phyloP scores from a whole-genome alignment of 768 basidiomycete species.

The Mycena venus region DNA sequence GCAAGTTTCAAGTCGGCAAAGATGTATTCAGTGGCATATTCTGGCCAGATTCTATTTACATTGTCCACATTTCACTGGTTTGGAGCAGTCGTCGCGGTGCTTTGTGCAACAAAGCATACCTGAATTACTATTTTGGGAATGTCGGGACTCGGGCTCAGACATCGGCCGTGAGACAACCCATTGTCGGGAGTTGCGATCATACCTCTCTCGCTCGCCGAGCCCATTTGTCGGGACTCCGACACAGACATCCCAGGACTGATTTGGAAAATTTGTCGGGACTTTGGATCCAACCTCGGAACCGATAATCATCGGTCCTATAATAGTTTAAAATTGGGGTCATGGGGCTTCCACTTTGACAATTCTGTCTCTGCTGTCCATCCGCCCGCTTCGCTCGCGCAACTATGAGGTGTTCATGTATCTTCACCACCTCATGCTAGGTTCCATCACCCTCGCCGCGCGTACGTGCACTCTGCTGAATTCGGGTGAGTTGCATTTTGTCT shows the following conservation, averaged over 20 bases:
- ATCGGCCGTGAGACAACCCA: not conserved
- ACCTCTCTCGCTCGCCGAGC: not conserved
- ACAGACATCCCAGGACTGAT: not conserved
- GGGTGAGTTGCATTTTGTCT: slow-evolving; percentile 11
- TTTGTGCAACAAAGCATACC: too few relatives aligned
- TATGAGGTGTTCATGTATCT: slow-evolving; percentile 58
- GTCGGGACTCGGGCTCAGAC: not conserved
- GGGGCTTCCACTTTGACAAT: slow-evolving; percentile 48
- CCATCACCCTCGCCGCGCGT: slow-evolving; percentile 45
- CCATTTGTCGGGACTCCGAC: not conserved
- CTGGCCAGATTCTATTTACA: too few relatives aligned
- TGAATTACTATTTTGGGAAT: not conserved
- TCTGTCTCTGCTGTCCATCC: slow-evolving; percentile 50
- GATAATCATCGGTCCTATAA: not conserved
- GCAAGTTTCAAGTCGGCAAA: too few relatives aligned
- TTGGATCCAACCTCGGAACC: not conserved
- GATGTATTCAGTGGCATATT: too few relatives aligned
- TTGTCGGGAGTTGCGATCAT: not conserved
- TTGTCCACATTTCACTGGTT: too few relatives aligned
- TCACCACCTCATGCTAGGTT: slow-evolving; percentile 50
- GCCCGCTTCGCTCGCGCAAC: slow-evolving; percentile 46
- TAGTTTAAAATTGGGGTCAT: slow-evolving; percentile 29
- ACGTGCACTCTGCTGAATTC: slow-evolving; percentile 37
- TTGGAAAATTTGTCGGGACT: not conserved
- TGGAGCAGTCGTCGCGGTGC: too few relatives aligned